phyloP scores from a whole-genome alignment of 192 early-diverging fungal species.

The Powellomyces hirtus region DNA sequence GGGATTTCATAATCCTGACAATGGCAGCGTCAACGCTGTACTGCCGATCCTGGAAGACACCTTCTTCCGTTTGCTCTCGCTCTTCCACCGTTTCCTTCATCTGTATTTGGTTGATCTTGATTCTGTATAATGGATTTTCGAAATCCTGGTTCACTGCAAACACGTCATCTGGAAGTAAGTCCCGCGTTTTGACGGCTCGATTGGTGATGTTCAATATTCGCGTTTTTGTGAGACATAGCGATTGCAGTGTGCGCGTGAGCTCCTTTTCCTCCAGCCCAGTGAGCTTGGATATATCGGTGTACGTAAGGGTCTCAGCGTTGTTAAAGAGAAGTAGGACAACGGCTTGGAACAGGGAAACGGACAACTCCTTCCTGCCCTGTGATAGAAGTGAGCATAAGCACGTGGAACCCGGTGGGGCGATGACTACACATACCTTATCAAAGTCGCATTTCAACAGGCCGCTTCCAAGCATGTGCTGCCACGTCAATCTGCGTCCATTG shows the following conservation, averaged over 20 bases:
- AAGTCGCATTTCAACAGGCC: constrained; percentile 68
- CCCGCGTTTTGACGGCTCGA: neutral
- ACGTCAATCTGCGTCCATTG: constrained; percentile 77
- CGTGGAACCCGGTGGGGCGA: too few relatives aligned
- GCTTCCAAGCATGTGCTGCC: constrained; percentile 81
- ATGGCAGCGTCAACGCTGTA: constrained; percentile 92
- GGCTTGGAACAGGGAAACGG: constrained; percentile 45
- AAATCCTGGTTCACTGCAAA: constrained; percentile 66
- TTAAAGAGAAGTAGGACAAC: constrained; percentile 66
- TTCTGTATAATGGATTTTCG: constrained; percentile 50
- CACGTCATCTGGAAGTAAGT: constrained; percentile 37
- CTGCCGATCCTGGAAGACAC: constrained; percentile 83
- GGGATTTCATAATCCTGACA: constrained; percentile 95
- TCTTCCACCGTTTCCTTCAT: constrained; percentile 69
- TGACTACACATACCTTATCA: too few relatives aligned
- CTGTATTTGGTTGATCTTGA: constrained; percentile 52
- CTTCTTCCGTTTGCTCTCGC: constrained; percentile 73
- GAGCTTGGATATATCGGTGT: constrained; percentile 62
- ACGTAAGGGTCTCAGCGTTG: constrained; percentile 46
- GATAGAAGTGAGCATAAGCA: too few relatives aligned
- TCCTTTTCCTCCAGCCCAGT: constrained; percentile 78
- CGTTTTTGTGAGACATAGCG: constrained; percentile 74
- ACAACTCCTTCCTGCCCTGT: constrained; percentile 50
- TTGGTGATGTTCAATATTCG: constrained; percentile 37
- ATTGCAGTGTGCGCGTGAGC: constrained; percentile 79